Percentiles rank a stretch among this genome's conserved stretches.
Evolutionary conservation across 2,329 filamentous ascomycete genomes (phyloP).

Genomic region (Dactylella cylindrospora): DNA sequence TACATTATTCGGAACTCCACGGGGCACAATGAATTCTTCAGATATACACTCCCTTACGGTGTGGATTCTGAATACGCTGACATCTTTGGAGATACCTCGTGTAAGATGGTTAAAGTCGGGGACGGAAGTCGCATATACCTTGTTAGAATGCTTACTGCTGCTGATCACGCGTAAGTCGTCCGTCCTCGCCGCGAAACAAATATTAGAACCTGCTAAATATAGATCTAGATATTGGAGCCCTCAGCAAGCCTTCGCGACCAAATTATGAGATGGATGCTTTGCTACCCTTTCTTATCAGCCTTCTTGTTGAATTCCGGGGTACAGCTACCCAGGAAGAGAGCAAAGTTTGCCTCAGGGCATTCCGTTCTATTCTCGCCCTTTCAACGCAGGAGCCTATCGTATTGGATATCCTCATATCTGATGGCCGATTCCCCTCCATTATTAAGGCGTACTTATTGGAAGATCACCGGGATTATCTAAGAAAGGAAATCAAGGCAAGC

Average conservation of each 20-base stretch:
- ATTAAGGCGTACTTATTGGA: constrained; percentile 25
- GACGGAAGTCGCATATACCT: constrained; percentile 22
- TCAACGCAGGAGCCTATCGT: constrained; percentile 20
- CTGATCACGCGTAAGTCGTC: constrained; percentile 39
- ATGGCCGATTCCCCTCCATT: constrained; percentile 19
- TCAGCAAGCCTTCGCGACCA: not conserved
- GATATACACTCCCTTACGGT: constrained; percentile 18
- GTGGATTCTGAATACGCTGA: constrained; percentile 28
- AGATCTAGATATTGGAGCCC: constrained; percentile 1
- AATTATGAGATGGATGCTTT: constrained; percentile 13
- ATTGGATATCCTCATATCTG: constrained; percentile 9
- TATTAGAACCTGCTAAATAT: too few relatives aligned
- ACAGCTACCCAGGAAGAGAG: constrained; percentile 13
- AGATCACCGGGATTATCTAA: constrained; percentile 29
- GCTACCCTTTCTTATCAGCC: constrained; percentile 16
- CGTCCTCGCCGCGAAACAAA: too few relatives aligned
- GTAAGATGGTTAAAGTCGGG: constrained; percentile 14
- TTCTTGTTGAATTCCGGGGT: constrained; percentile 25
- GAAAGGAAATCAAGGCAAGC: constrained; percentile 24
- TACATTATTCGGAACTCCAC: constrained; percentile 1
- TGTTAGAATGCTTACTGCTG: constrained; percentile 32
- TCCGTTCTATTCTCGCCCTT: constrained; percentile 23
- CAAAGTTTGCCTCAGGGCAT: constrained; percentile 29
- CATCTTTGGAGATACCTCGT: constrained; percentile 20
- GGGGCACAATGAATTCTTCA: constrained; percentile 16